Conservation (phyloP, 2,329 filamentous ascomycete genomes). For the Pyrenochaeta sp. region DNA sequence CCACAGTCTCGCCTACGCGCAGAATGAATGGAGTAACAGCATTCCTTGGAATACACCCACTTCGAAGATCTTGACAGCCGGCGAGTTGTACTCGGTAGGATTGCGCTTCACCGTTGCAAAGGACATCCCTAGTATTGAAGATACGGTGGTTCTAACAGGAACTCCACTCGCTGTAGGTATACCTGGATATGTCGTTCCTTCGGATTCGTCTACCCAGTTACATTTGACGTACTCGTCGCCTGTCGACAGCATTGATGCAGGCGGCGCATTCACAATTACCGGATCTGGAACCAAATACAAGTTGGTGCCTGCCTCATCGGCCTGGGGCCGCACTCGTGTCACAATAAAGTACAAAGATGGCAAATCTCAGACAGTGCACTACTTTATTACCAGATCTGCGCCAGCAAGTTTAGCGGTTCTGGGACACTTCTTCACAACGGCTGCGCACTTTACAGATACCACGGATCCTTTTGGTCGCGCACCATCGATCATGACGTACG, state of each 20-base stretch:
- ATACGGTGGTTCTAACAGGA: conserved; percentile 52
- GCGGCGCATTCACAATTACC: conserved; percentile 48
- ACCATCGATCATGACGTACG: conserved; percentile 65
- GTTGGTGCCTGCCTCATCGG: conserved; percentile 52
- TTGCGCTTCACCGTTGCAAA: conserved; percentile 59
- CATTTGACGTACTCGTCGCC: conserved; percentile 53
- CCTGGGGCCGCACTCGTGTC: conserved; percentile 61
- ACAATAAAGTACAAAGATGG: conserved; percentile 58
- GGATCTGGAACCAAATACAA: conserved; percentile 46
- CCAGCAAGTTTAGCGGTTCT: conserved; percentile 56
- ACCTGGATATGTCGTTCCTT: conserved; percentile 63
- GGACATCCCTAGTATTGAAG: conserved; percentile 58
- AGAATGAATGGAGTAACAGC: conserved; percentile 61
- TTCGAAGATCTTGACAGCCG: conserved; percentile 55
- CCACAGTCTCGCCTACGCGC: conserved; percentile 61
- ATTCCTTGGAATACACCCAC: conserved; percentile 65
- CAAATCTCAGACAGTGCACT: conserved; percentile 63
- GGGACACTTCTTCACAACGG: conserved; percentile 62
- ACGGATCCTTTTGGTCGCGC: conserved; percentile 63
- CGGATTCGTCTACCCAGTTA: conserved; percentile 56
- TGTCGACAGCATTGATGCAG: conserved; percentile 51
- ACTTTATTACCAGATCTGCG: conserved; percentile 60
- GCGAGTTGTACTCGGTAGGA: conserved; percentile 57
- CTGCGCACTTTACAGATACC: conserved; percentile 60
- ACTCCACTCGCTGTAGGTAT: conserved; percentile 61